A percentile compares a stretch with the other conserved stretches of the same genome.
These are phyloP conservation scores for Tephrocybe rancida DNA, from an alignment of 768 basidiomycete species.

Conservation along the genomic window DNA sequence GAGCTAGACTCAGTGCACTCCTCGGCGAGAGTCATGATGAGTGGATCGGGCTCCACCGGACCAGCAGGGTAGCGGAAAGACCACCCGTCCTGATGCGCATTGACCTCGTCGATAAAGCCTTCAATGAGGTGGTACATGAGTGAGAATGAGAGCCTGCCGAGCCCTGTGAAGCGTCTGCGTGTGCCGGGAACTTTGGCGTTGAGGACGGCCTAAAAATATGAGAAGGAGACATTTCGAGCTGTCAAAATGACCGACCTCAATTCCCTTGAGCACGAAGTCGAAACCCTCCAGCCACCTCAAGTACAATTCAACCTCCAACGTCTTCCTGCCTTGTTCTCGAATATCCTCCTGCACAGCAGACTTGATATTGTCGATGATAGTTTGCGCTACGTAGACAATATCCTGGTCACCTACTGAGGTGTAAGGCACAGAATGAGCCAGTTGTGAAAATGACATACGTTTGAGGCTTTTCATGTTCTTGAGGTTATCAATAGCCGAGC, in stretches of 20 bases:
- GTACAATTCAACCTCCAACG: slow-evolving; percentile 46
- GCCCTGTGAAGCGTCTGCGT: slow-evolving; percentile 34
- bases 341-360: slow-evolving; percentile 30
- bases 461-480: slow-evolving; percentile 18
- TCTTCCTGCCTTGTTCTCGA: slow-evolving; percentile 26
- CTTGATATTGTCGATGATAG: slow-evolving; percentile 35
- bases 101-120: slow-evolving; percentile 44
- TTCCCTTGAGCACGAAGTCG: slow-evolving; percentile 36
- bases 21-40: slow-evolving; percentile 46
- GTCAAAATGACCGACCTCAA: slow-evolving; percentile 31
- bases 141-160: slow-evolving; percentile 42
- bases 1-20: slow-evolving; percentile 44
- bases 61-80: slow-evolving; percentile 29
- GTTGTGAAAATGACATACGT: slow-evolving; percentile 9
- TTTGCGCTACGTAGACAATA: slow-evolving; percentile 26
- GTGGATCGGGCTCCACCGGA: slow-evolving; percentile 30
- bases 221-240: neutral
- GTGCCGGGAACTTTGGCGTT: slow-evolving; percentile 38
- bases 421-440: neutral
- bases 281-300: slow-evolving; percentile 42
- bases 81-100: slow-evolving; percentile 46
- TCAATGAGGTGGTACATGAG: slow-evolving; percentile 45
- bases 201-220: slow-evolving; percentile 32
- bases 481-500: slow-evolving; percentile 16
- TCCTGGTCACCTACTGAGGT: slow-evolving; percentile 19